Evolutionary conservation across 2,329 filamentous ascomycete genomes (phyloP).

Genomic region (Fusarium secorum): DNA sequence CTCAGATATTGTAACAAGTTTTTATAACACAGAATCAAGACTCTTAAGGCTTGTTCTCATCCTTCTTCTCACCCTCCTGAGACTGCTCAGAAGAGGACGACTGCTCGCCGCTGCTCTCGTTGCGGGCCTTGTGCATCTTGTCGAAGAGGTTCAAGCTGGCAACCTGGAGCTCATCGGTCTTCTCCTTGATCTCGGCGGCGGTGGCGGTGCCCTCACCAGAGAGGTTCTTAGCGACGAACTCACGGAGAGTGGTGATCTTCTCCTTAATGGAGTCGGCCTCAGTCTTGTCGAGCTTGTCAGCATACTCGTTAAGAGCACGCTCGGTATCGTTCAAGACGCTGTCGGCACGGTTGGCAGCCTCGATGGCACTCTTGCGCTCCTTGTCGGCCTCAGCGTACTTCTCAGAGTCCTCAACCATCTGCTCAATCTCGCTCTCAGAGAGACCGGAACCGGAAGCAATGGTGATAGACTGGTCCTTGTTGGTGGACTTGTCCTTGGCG

Average conservation of each 20-base stretch:
- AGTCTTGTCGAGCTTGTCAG: slow-evolving; percentile 95
- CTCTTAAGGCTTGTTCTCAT: slow-evolving; percentile 71
- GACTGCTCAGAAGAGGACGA: slow-evolving; percentile 58
- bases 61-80: slow-evolving; percentile 79
- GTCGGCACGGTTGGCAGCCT: slow-evolving; percentile 97
- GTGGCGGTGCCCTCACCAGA: slow-evolving; percentile 86
- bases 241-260: slow-evolving; percentile 87
- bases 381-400: slow-evolving; percentile 95
- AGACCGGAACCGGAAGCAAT: slow-evolving; percentile 98
- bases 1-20: slow-evolving; percentile 45
- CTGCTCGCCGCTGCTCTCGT: slow-evolving; percentile 66
- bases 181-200: slow-evolving; percentile 94
- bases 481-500: slow-evolving; percentile 98
- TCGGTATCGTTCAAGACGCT: slow-evolving; percentile 96
- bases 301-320: slow-evolving; percentile 96
- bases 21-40: slow-evolving; percentile 36
- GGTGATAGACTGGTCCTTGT: slow-evolving; percentile 99
- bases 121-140: slow-evolving; percentile 98
- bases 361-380: slow-evolving; percentile 94
- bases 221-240: slow-evolving; percentile 94
- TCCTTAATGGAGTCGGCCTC: slow-evolving; percentile 93
- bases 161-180: slow-evolving; percentile 97
- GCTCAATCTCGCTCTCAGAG: slow-evolving; percentile 91
- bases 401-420: slow-evolving; percentile 98
- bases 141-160: slow-evolving; percentile 97